Conservation (phyloP, 805 yeast genomes). For the Naumovozyma dairenensis region DNA sequence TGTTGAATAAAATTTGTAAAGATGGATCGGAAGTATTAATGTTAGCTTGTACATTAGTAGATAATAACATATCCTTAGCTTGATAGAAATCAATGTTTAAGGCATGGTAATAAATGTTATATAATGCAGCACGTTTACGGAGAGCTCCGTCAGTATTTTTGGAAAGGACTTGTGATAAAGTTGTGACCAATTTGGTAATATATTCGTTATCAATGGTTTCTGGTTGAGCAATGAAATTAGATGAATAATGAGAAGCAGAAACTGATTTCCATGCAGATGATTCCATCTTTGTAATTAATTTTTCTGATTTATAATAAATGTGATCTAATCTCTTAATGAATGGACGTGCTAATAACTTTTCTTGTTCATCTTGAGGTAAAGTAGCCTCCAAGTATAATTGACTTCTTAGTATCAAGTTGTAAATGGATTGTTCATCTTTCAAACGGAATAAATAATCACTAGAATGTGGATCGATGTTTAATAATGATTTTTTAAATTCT, state of each 20-base stretch:
- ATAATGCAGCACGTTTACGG: conserved; percentile 75
- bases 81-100: conserved; percentile 71
- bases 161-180: conserved; percentile 55
- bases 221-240: conserved; percentile 21
- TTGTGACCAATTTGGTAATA: conserved; percentile 50
- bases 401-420: conserved; percentile 67
- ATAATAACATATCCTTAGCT: conserved; percentile 81
- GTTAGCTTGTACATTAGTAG: conserved; percentile 74
- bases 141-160: conserved; percentile 57
- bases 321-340: conserved; percentile 81
- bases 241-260: conserved; percentile 11
- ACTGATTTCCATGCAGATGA: conserved; percentile 60
- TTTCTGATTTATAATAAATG: conserved; percentile 82
- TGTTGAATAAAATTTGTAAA: conserved; percentile 85
- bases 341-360: conserved; percentile 61
- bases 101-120: conserved; percentile 84
- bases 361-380: conserved; percentile 36
- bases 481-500: conserved; percentile 81
- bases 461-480: conserved; percentile 88
- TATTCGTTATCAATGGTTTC: conserved; percentile 30
- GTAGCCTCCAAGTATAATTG: conserved; percentile 76
- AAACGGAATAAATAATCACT: conserved; percentile 86
- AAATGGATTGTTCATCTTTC: conserved; percentile 73
- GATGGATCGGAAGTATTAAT: conserved; percentile 79
- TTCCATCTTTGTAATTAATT: conserved; percentile 63